A percentile compares a stretch with the other conserved stretches of the same genome.
These are phyloP conservation scores for Galium porrigens DNA, from an alignment of 305 asterid genomes.

Conservation along the genomic window DNA sequence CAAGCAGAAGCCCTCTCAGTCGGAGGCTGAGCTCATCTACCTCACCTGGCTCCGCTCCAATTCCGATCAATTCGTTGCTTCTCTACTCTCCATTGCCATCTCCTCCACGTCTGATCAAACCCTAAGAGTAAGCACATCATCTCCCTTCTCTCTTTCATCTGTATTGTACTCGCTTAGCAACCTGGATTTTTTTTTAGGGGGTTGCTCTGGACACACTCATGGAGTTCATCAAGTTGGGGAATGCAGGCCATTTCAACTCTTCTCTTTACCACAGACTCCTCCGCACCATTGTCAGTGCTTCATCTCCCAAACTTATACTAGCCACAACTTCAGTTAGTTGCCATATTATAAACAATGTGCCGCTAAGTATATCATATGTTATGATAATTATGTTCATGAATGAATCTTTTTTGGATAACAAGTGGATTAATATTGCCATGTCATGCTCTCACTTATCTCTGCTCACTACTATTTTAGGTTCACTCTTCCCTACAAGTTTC, in stretches of 20 bases:
- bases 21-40: conserved; percentile 36
- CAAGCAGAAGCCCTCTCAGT: conserved; percentile 16
- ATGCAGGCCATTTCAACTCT: conserved; percentile 59
- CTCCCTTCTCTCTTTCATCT: background rate
- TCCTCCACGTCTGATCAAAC: conserved; percentile 41
- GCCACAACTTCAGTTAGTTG: too few relatives aligned
- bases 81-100: conserved; percentile 33
- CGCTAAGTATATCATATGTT: background rate
- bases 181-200: conserved; percentile 30
- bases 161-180: background rate
- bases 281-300: conserved; percentile 38
- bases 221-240: conserved; percentile 84
- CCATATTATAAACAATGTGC: too few relatives aligned
- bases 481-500: conserved; percentile 29
- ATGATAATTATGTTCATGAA: background rate
- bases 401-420: too few relatives aligned
- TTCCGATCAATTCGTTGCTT: conserved; percentile 46
- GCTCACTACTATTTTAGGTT: conserved; percentile 29
- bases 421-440: too few relatives aligned
- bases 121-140: conserved; percentile 32
- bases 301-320: too few relatives aligned
- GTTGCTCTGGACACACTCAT: conserved; percentile 57
- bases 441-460: background rate
- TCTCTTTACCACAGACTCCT: conserved; percentile 59
- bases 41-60: conserved; percentile 70